Evolutionary conservation across 2,329 filamentous ascomycete genomes (phyloP), one percentile per base, ranked within the genome.

Genomic region (Calonectria naviculata): DNA sequence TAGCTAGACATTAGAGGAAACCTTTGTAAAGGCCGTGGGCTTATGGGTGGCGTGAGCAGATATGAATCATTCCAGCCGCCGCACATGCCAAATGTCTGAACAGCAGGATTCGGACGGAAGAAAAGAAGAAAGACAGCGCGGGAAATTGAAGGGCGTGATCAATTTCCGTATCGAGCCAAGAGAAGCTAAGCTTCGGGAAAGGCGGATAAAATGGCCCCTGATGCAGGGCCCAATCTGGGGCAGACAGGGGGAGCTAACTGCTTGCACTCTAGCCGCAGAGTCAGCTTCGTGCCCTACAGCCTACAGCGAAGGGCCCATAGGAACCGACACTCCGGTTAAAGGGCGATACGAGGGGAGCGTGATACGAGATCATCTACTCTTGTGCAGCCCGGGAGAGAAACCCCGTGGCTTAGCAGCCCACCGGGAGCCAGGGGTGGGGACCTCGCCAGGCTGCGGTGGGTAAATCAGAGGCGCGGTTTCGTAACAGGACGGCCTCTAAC

Each of bases 141-240:
- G 52, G 52, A 58, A 58, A 58, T 58, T 58, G 34, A 29, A 58
- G 52, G 52, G 52, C 52, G 52, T 58, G 52, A 58, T 26, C 52
- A 58, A 58, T 24, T 58, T 38, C 52, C 52, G n/a, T 36, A 36
- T 58, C 24, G 31, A 26, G 52, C 52, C 52, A 38, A 58, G 52
- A 24, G 38, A 26, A 58, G 52, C 52, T 58, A 58, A 58, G 52
- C 52, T 34, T 38, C 52, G 52, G 52, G 52, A 58, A 26, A 58
- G 52, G 52, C 52, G 36, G 52, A 58, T 58, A 38, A 56, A 36
- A 24, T 34, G 34, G 34, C 31, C 52, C 52, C 52, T 58, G 52
- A 58, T 19, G 31, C 52, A 58, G 34, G 52, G 52, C n/a, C 21
- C 34, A 36, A 38, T 58, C 52, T 24, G 52, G 52, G 52, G 52